Percentiles rank a stretch among this genome's conserved stretches.
Conservation (phyloP, 1,139 yeast genomes). For the Kodamaea anthophila region DNA sequence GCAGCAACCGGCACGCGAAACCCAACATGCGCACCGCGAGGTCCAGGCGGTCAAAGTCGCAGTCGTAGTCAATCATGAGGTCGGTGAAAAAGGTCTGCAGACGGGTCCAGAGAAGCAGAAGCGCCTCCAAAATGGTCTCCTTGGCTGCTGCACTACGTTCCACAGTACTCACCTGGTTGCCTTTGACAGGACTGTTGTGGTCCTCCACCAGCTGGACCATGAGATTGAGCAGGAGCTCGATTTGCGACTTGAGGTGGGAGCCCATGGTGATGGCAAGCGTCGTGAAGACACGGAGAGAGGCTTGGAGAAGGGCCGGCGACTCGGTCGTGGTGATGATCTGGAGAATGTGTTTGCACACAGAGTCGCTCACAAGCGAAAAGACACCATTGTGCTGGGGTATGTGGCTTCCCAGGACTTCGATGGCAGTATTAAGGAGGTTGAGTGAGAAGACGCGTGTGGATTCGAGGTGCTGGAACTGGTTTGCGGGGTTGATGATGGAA, state of each 20-base stretch:
- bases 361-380: constrained; percentile 65
- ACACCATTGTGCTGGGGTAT: constrained; percentile 63
- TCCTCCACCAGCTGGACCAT: constrained; percentile 53
- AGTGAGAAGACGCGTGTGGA: constrained; percentile 81
- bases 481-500: constrained; percentile 79
- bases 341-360: constrained; percentile 75
- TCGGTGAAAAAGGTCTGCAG: constrained; percentile 74
- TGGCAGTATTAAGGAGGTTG: constrained; percentile 65
- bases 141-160: constrained; percentile 40
- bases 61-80: constrained; percentile 79
- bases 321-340: constrained; percentile 73
- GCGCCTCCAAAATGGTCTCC: constrained; percentile 77
- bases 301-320: constrained; percentile 60
- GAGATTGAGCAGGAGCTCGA: constrained; percentile 58
- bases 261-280: constrained; percentile 60
- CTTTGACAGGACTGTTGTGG: constrained; percentile 19
- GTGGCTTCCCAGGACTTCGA: constrained; percentile 73
- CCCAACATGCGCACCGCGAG: constrained; percentile 65
- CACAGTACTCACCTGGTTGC: constrained; percentile 7
- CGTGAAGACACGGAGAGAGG: constrained; percentile 70
- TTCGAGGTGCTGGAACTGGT: constrained; percentile 81
- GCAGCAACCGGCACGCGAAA: constrained; percentile 65
- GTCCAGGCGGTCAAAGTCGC: constrained; percentile 85
- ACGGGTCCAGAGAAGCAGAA: constrained; percentile 79
- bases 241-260: constrained; percentile 53